Evolutionary conservation across 139 green algal species (phyloP).

Genomic region (Diplosphaera chodatii): DNA sequence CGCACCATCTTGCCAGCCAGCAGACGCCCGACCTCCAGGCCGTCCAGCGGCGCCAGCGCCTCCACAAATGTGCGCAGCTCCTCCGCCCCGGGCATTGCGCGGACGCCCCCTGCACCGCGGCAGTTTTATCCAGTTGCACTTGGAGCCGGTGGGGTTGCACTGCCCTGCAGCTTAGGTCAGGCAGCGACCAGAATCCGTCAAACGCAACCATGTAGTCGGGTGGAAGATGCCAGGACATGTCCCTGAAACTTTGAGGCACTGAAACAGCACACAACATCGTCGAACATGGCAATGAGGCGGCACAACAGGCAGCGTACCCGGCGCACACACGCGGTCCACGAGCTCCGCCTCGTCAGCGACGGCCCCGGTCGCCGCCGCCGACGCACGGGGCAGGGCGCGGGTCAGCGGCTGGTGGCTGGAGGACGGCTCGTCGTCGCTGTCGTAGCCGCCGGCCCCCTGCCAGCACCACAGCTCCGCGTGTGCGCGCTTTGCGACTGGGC

Average conservation of each 20-base stretch:
- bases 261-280: too few relatives aligned
- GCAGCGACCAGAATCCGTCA: too few relatives aligned
- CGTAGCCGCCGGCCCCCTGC: not conserved
- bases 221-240: too few relatives aligned
- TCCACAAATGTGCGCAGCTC: constrained; percentile 69
- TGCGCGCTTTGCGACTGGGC: too few relatives aligned
- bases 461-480: too few relatives aligned
- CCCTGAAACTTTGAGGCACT: too few relatives aligned
- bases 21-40: constrained; percentile 44
- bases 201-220: too few relatives aligned
- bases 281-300: too few relatives aligned
- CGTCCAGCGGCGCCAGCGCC: constrained; percentile 45
- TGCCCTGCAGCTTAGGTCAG: too few relatives aligned
- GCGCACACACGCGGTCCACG: constrained; percentile 54
- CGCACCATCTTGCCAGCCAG: constrained; percentile 65
- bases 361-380: too few relatives aligned
- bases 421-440: not conserved
- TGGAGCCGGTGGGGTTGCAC: too few relatives aligned
- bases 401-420: not conserved
- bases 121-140: too few relatives aligned
- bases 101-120: constrained; percentile 33
- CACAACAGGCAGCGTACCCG: constrained; percentile 6
- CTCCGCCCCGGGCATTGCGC: constrained; percentile 42
- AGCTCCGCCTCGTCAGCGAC: constrained; percentile 27
- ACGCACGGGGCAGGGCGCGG: not conserved